Evolutionary conservation across 164 flowering plant genomes (phyloP).

Genomic region (Platanus orientalis): DNA sequence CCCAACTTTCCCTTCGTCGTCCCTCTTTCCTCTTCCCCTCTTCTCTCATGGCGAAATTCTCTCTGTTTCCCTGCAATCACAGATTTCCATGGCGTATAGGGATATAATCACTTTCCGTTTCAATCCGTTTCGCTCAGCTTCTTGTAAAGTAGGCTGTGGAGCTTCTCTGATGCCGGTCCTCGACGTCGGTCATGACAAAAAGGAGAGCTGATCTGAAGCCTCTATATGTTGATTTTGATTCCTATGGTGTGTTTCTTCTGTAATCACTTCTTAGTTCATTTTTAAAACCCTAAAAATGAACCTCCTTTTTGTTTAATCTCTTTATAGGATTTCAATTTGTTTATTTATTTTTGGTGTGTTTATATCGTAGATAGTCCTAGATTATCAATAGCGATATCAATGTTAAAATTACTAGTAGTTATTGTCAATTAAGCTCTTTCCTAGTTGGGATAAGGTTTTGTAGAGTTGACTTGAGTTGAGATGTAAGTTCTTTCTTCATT

Average conservation of each 20-base stretch:
- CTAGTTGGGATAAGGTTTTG: no score
- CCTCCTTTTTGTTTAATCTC: no score
- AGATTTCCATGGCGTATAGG: background rate
- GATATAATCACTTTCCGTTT: no score
- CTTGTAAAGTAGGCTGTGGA: background rate
- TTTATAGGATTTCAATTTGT: background rate
- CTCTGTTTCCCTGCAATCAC: background rate
- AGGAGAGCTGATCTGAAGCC: background rate
- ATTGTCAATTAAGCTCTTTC: no score
- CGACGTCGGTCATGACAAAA: background rate
- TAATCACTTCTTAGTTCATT: conserved; percentile 1
- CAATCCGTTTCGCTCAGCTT: background rate
- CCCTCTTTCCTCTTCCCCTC: background rate
- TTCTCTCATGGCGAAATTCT: background rate
- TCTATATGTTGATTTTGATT: no score
- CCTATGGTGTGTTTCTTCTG: background rate
- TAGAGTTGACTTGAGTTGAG: no score
- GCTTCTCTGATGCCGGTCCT: conserved; percentile 2
- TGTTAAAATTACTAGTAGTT: no score
- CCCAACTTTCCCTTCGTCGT: background rate
- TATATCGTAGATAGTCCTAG: no score
- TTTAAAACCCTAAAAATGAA: background rate
- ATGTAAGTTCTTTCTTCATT: no score
- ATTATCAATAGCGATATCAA: no score
- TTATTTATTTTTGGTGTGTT: no score